These are phyloP conservation scores for Cordyceps fumosorosea DNA, from an alignment of 2,329 filamentous ascomycete species.

Conservation along the genomic window DNA sequence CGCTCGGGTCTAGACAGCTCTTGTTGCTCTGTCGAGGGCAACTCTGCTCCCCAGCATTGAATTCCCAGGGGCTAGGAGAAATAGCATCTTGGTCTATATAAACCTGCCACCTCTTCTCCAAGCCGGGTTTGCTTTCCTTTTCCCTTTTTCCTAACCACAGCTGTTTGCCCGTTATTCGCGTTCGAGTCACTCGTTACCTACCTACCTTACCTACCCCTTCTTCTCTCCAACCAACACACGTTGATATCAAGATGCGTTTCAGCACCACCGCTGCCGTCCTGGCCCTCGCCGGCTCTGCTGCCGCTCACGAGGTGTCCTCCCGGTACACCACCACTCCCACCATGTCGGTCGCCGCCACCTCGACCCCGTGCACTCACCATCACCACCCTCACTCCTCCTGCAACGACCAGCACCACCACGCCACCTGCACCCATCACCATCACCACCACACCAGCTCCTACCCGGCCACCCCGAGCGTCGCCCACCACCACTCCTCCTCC, in stretches of 20 bases:
- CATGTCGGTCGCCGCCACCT: neutral
- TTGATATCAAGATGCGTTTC: conserved; percentile 9
- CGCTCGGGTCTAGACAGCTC: neutral
- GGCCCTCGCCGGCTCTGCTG: conserved; percentile 24
- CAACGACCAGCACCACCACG: neutral
- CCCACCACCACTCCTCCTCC: neutral
- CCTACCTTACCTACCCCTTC: neutral
- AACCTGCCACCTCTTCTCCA: neutral
- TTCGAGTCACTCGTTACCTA: neutral
- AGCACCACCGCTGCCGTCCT: conserved; percentile 3
- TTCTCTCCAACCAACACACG: neutral
- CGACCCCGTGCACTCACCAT: neutral
- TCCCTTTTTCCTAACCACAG: no score
- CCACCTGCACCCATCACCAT: neutral
- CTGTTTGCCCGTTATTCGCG: no score
- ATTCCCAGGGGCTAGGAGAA: no score
- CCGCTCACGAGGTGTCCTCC: conserved; percentile 7
- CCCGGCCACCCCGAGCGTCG: neutral
- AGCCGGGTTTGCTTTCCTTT: neutral
- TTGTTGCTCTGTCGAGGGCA: no score
- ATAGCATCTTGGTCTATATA: neutral
- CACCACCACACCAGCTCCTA: neutral
- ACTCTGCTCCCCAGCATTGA: neutral
- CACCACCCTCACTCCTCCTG: neutral
- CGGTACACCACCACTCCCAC: neutral